Evolutionary conservation across 2,329 filamentous ascomycete genomes (phyloP).

Genomic region (Paramyrothecium sp.): DNA sequence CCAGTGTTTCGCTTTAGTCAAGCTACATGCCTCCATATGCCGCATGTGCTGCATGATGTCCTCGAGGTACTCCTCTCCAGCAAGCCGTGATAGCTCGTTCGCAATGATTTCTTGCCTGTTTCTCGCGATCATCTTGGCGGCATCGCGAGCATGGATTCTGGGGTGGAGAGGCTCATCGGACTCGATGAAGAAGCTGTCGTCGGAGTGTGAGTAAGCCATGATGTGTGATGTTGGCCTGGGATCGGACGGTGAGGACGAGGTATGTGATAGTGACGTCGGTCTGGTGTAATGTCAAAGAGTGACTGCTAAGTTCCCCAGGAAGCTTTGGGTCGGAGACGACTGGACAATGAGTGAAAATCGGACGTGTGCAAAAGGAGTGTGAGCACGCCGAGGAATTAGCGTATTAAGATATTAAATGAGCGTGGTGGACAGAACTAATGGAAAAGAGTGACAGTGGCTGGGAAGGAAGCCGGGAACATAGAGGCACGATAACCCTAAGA

Average conservation of each 20-base stretch:
- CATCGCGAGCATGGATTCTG: conserved; percentile 71
- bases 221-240: conserved; percentile 23
- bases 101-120: conserved; percentile 86
- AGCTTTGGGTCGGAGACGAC: conserved; percentile 43
- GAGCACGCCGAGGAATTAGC: conserved; percentile 43
- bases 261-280: conserved; percentile 14
- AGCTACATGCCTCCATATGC: conserved; percentile 75
- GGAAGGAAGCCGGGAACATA: conserved; percentile 45
- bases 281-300: conserved; percentile 38
- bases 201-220: conserved; percentile 45
- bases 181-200: conserved; percentile 55
- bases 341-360: conserved; percentile 36
- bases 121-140: conserved; percentile 74
- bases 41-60: conserved; percentile 94
- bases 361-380: conserved; percentile 18
- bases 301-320: conserved; percentile 52
- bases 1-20: background rate
- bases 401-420: conserved; percentile 60
- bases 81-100: conserved; percentile 81
- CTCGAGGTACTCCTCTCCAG: conserved; percentile 88
- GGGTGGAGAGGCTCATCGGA: conserved; percentile 46
- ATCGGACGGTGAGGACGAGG: conserved; percentile 10
- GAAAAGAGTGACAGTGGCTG: conserved; percentile 59
- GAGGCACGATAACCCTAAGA: conserved; percentile 26
- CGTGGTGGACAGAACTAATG: conserved; percentile 47